Evolutionary conservation across 2,329 filamentous ascomycete genomes (phyloP), one percentile per base, ranked within the genome.

Genomic region (Hymenoscyphus linearis): DNA sequence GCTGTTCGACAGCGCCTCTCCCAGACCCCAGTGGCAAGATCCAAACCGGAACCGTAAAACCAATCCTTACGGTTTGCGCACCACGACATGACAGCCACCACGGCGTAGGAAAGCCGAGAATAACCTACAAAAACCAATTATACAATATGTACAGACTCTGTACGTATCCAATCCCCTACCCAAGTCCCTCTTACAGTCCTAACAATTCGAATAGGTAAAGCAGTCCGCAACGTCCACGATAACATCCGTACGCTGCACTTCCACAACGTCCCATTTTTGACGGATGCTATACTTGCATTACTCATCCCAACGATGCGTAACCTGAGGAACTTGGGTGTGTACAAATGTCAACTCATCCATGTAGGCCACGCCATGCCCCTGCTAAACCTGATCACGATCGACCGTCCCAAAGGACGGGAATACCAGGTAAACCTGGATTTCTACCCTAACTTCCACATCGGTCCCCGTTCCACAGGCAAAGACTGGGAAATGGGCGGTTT

Each of bases 281-380:
- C 64, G 0, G 58, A 52, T 3, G 55, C 67, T 2, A 36, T 70
- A 10, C 64, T 72, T 1, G 58, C 52, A 1, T 59, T 73, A 0
- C 10, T 72, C 0, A 64, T 73, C 27, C 71, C 69, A 1, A 58
- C 65, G 26, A 67, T 73, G 64, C 54, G 55, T 16, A 68, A 70
- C 4, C 55, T 73, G 2, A 63, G 61, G 16, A 54, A 59, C 3
- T 52, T 73, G 6, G 69, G 70, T 0, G 61, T 73, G 10, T 70
- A 71, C 34, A 67, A 67, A 18, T 73, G 71, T 31, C 63, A 60
- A 44, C 58, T 73, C 2, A 66, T 73, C 18, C 67, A 70, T 34
- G 37, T 73, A 12, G 66, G 66, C 0, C 57, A 70, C 10, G 65
- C 67, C 0, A 14, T 67, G 18, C 56, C 59, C 5, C 57, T 73